Conservation (phyloP, 805 yeast genomes). For the Monosporozyma servazzii region DNA sequence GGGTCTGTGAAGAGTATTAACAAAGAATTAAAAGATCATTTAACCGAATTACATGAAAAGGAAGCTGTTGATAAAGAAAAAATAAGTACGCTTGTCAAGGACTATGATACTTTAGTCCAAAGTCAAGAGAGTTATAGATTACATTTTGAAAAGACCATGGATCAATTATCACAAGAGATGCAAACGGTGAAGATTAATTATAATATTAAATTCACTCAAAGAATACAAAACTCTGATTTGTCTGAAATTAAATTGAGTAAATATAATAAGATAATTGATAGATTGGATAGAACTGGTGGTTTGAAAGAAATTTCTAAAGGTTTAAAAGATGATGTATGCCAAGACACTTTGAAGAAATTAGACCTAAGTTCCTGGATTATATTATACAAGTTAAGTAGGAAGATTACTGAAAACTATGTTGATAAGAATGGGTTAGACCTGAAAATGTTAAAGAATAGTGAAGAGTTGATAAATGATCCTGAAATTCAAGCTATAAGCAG, state of each 20-base stretch:
- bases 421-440: conserved; percentile 9
- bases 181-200: not conserved
- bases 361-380: conserved; percentile 14
- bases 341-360: conserved; percentile 6
- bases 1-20: not conserved
- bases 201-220: conserved; percentile 1
- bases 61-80: not conserved
- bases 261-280: not conserved
- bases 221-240: conserved; percentile 7
- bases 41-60: not conserved
- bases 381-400: conserved; percentile 13
- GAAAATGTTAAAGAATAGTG: not conserved
- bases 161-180: not conserved
- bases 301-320: not conserved
- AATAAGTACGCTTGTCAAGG: not conserved
- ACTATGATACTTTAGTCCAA: not conserved
- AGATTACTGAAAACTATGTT: conserved; percentile 13
- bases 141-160: not conserved
- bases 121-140: not conserved
- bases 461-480: not conserved
- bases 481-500: not conserved
- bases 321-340: not conserved
- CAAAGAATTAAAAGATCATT: not conserved
- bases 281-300: not conserved
- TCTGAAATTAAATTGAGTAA: conserved; percentile 8